phyloP scores from a whole-genome alignment of 1,284 basidiomycete species.

The Filobasidium uniguttulatum region DNA sequence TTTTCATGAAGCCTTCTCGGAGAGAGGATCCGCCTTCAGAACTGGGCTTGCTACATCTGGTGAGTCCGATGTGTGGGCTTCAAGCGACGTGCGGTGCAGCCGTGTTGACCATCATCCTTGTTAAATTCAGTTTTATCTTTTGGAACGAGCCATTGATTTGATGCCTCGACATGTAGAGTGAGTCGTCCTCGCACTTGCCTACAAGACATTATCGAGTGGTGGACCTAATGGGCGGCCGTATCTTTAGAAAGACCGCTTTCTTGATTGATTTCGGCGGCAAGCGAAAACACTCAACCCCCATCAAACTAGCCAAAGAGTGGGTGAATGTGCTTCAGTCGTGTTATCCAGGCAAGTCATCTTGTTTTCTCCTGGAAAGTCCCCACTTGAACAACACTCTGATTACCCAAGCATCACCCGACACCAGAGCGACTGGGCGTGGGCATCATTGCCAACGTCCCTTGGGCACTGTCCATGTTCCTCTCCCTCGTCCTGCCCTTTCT shows the following conservation, averaged over 20 bases:
- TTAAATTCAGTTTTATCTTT: slow-evolving; percentile 29
- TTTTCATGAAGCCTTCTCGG: slow-evolving; percentile 11
- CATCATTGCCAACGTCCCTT: slow-evolving; percentile 27
- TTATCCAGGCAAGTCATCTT: slow-evolving; percentile 4
- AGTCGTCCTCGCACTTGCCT: slow-evolving; percentile 2
- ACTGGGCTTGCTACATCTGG: slow-evolving; percentile 11
- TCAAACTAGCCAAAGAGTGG: slow-evolving; percentile 12
- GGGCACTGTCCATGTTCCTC: slow-evolving; percentile 26
- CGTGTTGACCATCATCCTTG: no score
- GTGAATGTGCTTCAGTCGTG: slow-evolving; percentile 10
- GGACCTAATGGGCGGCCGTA: no score
- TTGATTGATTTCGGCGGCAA: slow-evolving; percentile 33
- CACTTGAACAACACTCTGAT: no score
- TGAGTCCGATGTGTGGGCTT: neutral
- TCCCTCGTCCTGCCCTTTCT: slow-evolving; percentile 33
- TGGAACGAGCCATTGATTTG: slow-evolving; percentile 30
- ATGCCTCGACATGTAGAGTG: slow-evolving; percentile 28
- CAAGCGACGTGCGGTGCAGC: no score
- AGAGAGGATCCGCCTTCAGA: slow-evolving; percentile 11
- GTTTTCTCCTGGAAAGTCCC: no score
- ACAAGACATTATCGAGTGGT: no score
- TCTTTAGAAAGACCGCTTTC: slow-evolving; percentile 19
- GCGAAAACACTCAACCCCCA: slow-evolving; percentile 19
- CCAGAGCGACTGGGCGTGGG: slow-evolving; percentile 25
- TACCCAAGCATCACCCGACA: slow-evolving; percentile 13